phyloP scores from a whole-genome alignment of 1,139 yeast genomes.

The Schwanniomyces etchellsii region DNA sequence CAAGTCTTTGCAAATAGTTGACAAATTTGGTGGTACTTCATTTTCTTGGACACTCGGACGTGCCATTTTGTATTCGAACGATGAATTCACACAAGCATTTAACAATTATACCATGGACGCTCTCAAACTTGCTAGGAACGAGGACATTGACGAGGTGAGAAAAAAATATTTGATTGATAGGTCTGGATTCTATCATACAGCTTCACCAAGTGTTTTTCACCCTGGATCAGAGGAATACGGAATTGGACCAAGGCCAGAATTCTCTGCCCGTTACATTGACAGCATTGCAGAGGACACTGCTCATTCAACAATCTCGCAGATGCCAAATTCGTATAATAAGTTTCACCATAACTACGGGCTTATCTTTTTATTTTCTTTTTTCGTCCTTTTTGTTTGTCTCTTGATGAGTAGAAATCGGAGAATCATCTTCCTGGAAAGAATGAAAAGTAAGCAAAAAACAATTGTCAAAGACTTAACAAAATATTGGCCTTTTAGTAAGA shows the following conservation, averaged over 20 bases:
- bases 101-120: constrained; percentile 19
- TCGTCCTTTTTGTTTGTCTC: constrained; percentile 40
- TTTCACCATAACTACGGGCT: constrained; percentile 58
- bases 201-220: constrained; percentile 41
- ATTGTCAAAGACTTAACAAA: too few species aligned
- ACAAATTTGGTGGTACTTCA: constrained; percentile 56
- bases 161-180: constrained; percentile 16
- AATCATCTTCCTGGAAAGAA: constrained; percentile 8
- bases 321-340: constrained; percentile 34
- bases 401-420: constrained; percentile 40
- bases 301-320: constrained; percentile 19
- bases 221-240: constrained; percentile 51
- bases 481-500: too few species aligned
- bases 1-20: constrained; percentile 56
- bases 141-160: constrained; percentile 11
- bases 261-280: constrained; percentile 18
- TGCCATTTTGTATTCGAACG: constrained; percentile 59
- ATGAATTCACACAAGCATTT: constrained; percentile 37
- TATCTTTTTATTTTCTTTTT: constrained; percentile 37
- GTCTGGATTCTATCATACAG: constrained; percentile 46
- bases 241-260: constrained; percentile 40
- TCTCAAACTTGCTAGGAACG: constrained; percentile 1
- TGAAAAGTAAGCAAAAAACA: too few species aligned
- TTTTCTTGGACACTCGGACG: constrained; percentile 85
- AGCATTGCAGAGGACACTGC: constrained; percentile 26